Evolutionary conservation across 768 basidiomycete genomes (phyloP).

Genomic region (Naematelia aurantialba): DNA sequence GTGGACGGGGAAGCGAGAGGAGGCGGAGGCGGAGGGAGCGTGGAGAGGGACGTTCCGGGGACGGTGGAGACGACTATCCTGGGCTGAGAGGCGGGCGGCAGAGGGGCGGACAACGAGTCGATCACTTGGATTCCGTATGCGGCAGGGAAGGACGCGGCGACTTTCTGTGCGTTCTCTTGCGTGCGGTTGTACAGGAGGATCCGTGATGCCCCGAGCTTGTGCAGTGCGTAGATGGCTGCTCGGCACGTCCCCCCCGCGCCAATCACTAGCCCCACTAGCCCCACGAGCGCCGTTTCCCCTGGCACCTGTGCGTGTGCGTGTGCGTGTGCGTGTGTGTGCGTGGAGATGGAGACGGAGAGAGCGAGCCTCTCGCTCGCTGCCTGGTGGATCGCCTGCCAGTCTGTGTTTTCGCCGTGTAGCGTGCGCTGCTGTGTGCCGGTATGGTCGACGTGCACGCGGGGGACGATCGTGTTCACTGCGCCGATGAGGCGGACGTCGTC

Average conservation of each 20-base stretch:
- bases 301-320: too few species aligned
- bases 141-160: constrained; percentile 66
- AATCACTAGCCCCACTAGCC: constrained; percentile 69
- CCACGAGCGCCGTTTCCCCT: too few species aligned
- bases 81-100: constrained; percentile 53
- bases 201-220: constrained; percentile 61
- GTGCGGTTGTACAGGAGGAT: constrained; percentile 92
- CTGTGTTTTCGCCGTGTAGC: constrained; percentile 91
- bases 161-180: constrained; percentile 62
- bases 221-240: constrained; percentile 86
- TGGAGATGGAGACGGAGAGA: too few species aligned
- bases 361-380: constrained; percentile 48
- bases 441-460: too few species aligned
- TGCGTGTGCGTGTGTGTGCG: constrained; percentile 20
- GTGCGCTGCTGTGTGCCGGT: too few species aligned
- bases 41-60: constrained; percentile 59
- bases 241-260: constrained; percentile 94
- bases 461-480: constrained; percentile 87
- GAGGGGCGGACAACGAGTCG: constrained; percentile 60
- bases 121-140: constrained; percentile 59
- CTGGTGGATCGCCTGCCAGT: constrained; percentile 82
- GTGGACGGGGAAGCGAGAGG: too few species aligned
- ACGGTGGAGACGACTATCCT: constrained; percentile 84
- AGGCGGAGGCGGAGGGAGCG: constrained; percentile 53
- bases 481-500: constrained; percentile 80